Evolutionary conservation across 805 yeast species (phyloP), one percentile per base, ranked within the genome.

Genomic region (Sugiyamaella mastotermitis): DNA sequence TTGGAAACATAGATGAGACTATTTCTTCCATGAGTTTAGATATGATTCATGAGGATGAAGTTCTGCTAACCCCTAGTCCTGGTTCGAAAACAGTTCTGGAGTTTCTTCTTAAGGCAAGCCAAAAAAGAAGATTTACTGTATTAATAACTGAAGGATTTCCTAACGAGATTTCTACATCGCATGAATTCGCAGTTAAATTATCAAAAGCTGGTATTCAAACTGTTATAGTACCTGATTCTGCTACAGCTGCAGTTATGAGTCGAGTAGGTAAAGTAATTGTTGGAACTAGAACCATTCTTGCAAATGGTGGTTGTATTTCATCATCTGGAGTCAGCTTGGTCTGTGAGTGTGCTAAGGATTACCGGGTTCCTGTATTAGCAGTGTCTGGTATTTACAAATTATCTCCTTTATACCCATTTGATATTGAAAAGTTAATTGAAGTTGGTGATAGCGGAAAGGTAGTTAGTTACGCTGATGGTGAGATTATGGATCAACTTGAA

Each of bases 191-290:
- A 16, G 76, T 77, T 51, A 75, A 73, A 40, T 71, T 92, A 46
- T 81, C 94, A 1, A 81, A 78, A 40, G 86, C 90, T 40, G 84
- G 88, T 37, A 85, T 92, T 32, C 94, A 87, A 46, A 80, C 96
- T 1, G 83, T 88, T 2, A 74, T 92, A 38, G 83, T 92, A 24
- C 97, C 98, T 1, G 99, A 92, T 57, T 74, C 94, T 4, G 82
- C 94, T 18, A 87, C 82, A 0, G 86, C 81, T 61, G 97, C 98
- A 0, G 86, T 92, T 33, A 92, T 92, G 97, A 83, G 96, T 26
- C 71, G 96, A 48, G 97, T 92, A 4, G 96, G 97, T 31, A 94
- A 94, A 59, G 98, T 92, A 21, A 77, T 92, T 42, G 75, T 94
- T 38, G 97, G 97, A 26, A 82, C 97, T 4, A 74, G 83, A 45